phyloP scores from a whole-genome alignment of 352 stramenopile species.

The Pythium myriotylum region DNA sequence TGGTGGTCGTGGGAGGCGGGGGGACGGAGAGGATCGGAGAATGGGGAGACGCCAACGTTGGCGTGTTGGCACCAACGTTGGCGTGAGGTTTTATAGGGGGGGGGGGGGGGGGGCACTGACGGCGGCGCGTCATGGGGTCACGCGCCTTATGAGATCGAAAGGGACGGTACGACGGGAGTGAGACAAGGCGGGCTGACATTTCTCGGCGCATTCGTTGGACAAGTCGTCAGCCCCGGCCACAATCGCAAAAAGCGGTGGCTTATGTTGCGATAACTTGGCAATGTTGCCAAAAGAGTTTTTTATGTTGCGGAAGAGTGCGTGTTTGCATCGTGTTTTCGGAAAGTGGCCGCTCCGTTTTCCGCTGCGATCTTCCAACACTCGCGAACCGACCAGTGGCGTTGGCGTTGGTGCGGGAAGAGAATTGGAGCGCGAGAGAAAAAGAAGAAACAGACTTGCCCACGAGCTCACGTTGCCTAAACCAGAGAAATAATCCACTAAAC shows the following conservation, averaged over 20 bases:
- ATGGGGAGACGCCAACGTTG: not conserved
- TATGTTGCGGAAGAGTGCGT: not conserved
- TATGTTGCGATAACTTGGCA: too few species aligned
- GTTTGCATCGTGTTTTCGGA: conserved; percentile 8
- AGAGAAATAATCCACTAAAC: not conserved
- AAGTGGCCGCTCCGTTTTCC: not conserved
- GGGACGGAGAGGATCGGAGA: too few species aligned
- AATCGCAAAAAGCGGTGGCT: conserved; percentile 4
- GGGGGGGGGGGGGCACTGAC: not conserved
- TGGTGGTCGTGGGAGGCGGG: conserved; percentile 16
- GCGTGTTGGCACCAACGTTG: too few species aligned
- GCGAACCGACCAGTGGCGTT: not conserved
- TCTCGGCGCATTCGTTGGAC: not conserved
- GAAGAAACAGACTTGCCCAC: not conserved
- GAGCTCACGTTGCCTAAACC: too few species aligned
- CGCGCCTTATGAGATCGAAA: conserved; percentile 9
- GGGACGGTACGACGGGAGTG: conserved; percentile 4
- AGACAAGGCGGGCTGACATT: conserved; percentile 3
- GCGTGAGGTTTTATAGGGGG: not conserved
- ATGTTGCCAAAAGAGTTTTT: too few species aligned
- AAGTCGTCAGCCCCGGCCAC: not conserved
- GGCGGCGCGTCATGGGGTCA: conserved; percentile 1
- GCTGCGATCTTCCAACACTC: conserved; percentile 13
- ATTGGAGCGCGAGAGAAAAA: not conserved
- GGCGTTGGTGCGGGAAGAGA: conserved; percentile 2